These are phyloP conservation scores for Globisporangium barbulae DNA, from an alignment of 352 stramenopile genomes.

Conservation along the genomic window DNA sequence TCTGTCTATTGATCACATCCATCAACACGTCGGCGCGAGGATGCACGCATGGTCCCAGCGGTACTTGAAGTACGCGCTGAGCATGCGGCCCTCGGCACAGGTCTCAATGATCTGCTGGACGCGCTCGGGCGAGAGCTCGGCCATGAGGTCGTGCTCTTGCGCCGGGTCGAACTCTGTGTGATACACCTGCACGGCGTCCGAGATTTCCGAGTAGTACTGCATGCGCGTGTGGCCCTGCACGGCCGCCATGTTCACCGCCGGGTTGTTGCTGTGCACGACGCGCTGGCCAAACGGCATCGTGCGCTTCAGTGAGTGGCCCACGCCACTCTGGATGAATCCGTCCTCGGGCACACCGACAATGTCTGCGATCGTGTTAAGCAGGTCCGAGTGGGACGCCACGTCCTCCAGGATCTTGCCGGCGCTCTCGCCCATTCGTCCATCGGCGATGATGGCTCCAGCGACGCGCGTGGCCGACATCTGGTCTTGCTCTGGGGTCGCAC, in stretches of 20 bases:
- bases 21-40: constrained; percentile 12
- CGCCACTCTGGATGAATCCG: constrained; percentile 49
- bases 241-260: constrained; percentile 44
- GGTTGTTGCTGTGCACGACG: constrained; percentile 54
- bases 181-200: constrained; percentile 45
- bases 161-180: constrained; percentile 42
- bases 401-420: constrained; percentile 43
- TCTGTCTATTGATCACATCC: too few relatives aligned
- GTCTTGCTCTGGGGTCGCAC: constrained; percentile 43
- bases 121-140: background rate
- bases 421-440: constrained; percentile 38
- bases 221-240: constrained; percentile 52
- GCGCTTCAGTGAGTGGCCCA: constrained; percentile 62
- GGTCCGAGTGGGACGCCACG: constrained; percentile 43
- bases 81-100: constrained; percentile 16
- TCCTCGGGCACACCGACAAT: constrained; percentile 50
- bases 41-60: constrained; percentile 21
- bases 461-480: constrained; percentile 44
- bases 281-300: constrained; percentile 25
- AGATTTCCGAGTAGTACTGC: constrained; percentile 50
- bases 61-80: constrained; percentile 19
- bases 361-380: constrained; percentile 65
- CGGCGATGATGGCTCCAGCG: constrained; percentile 48
- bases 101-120: constrained; percentile 14
- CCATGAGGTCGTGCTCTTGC: constrained; percentile 43